Evolutionary conservation across 164 flowering plant species (phyloP), one percentile per base, ranked within the genome.

Genomic region (Piper longum): DNA sequence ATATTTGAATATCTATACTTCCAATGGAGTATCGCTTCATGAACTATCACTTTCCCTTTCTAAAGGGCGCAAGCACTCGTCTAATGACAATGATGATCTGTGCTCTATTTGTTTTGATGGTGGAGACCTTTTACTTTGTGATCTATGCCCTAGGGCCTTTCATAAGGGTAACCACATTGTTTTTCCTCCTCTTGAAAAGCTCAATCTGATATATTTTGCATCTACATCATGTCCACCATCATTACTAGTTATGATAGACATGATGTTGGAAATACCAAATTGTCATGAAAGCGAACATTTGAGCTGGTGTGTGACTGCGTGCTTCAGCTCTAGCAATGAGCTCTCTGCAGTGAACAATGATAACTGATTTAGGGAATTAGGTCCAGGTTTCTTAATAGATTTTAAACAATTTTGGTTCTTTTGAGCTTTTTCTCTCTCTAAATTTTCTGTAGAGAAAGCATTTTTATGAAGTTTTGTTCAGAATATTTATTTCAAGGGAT

Each of bases 1-100:
- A 52, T 95, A 89, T 67, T 78, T 76, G 19, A 73, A 86, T 74
- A 95, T 95, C 62, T 95, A 79, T 73, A 87, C 87, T 16, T 85
- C 91, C n/a, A 85, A 86, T 77, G 98, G 99, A 9, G 88, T 85
- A 5, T 91, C 98, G 40, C 89, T 95, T 16, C 99, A 95, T 76
- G 90, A 89, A 72, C 64, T 86, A 66, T 73, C 99, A 5, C 54
- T 89, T 8, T 75, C 78, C 56, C 59, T 87, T 40, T 78, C 84
- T 43, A 83, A 65, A 67, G 73, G 60, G 13, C 72, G 82, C 41
- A 78, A 73, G 62, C 42, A 75, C 40, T 79, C 87, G 62, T 42
- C 70, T 51, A 70, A 44, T 39, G 88, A 87, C 16, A 88, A 79
- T 74, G 99, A 95, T 76, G 95, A 91, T 62, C 81, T 86, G 14